phyloP scores from a whole-genome alignment of 176 grass and related monocot species.

The Oryza glumipatula region DNA sequence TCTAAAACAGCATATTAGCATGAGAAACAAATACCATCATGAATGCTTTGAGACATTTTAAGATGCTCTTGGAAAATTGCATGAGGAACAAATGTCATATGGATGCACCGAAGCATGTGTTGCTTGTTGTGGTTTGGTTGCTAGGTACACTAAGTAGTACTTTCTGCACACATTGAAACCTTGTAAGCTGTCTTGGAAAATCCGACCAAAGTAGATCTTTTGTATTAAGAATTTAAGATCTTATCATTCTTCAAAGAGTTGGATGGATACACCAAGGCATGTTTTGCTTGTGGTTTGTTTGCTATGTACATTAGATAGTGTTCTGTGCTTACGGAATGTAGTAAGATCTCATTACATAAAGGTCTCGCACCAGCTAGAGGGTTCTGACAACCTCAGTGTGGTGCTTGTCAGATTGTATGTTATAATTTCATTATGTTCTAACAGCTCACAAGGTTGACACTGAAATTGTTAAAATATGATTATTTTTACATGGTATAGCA shows the following conservation, averaged over 20 bases:
- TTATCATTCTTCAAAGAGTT: conserved; percentile 6
- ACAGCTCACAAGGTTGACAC: conserved; percentile 13
- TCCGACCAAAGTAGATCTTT: not conserved
- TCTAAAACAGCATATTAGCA: not conserved
- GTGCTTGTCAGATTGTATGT: conserved; percentile 5
- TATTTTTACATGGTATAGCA: not conserved
- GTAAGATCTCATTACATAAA: not conserved
- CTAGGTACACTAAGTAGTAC: not conserved
- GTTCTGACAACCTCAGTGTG: conserved; percentile 17
- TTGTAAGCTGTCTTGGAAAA: conserved; percentile 4
- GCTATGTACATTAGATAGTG: not conserved
- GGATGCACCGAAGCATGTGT: not conserved
- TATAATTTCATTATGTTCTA: conserved; percentile 30
- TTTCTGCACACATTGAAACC: not conserved
- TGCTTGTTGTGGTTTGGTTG: not conserved
- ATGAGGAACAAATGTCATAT: not conserved
- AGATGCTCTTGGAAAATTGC: not conserved
- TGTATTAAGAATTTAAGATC: not conserved
- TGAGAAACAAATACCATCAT: conserved; percentile 7
- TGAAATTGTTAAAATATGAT: not conserved
- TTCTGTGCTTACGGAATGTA: not conserved
- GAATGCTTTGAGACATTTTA: not conserved
- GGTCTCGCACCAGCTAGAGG: not conserved
- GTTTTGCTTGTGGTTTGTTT: conserved; percentile 32
- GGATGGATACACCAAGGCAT: not conserved